Base-by-base conservation (phyloP, 805 yeast species). In the Barnettozyma siamensis region DNA sequence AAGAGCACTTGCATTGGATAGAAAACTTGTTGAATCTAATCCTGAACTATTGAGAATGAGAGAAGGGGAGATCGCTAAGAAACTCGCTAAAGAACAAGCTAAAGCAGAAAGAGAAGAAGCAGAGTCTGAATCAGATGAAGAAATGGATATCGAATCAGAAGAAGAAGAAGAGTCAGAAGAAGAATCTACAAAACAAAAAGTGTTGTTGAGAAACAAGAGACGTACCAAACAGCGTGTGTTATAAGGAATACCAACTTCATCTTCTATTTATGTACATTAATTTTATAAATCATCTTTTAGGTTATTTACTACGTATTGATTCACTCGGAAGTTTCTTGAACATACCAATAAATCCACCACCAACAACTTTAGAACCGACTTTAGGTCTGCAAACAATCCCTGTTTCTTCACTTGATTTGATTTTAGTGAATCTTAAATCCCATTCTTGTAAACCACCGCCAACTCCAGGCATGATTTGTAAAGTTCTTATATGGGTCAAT, bases 1-100 rank as follows among this genome's bases (percentile, higher is more conserved):
- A 54, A 78, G 80, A 64, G 84, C 85, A 64, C 73, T 88, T 59
- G 87, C 80, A 41, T 72, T 83, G 43, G 99, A 93, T 68, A 80
- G 80, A 69, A 87, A 87, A 67, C 74, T 93, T 60, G 93, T 93
- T 37, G 96, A 82, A 61, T 70, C 77, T 43, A 78, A 93, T 69
- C 96, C 96, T 53, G 95, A 85, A 62, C 71, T 91, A 62, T 75
- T 93, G 68, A 84, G 78, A 65, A 79, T 88, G 76, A 85, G 97
- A 73, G 97, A 88, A 30, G 96, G 89, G 43, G 97, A 89, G 70
- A 66, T 88, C 50, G 80, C 86, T 58, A 78, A 80, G 63, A 75
- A 70, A 66, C 78, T 80, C 42, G 88, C 89, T 53, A 84, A 75
- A 67, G 73, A 69, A 52, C 83, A 82, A 51, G 79, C 76, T 42